Evolutionary conservation across 192 early-diverging fungal genomes (phyloP).

Genomic region (Phlyctochytrium bullatum): DNA sequence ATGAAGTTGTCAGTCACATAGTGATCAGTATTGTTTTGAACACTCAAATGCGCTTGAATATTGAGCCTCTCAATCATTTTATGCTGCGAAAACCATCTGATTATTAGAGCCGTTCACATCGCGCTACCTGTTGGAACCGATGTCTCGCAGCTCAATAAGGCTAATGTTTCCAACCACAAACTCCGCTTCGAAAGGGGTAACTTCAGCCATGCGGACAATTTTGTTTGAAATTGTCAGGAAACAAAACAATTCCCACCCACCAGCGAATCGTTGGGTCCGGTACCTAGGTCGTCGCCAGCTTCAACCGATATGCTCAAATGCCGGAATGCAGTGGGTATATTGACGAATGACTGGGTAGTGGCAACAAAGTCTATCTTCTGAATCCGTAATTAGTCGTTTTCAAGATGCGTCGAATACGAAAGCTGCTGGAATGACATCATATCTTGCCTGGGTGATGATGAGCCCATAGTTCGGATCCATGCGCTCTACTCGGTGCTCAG

Average conservation of each 20-base stretch:
- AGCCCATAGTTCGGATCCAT: conserved; percentile 24
- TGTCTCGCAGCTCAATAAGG: neutral
- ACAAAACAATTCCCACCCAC: neutral
- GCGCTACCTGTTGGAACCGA: neutral
- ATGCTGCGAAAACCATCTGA: conserved; percentile 46
- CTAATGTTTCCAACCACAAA: neutral
- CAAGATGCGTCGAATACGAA: conserved; percentile 20
- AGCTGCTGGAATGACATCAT: conserved; percentile 19
- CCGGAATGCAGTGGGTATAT: neutral
- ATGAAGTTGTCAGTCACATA: conserved; percentile 44
- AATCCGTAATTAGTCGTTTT: conserved; percentile 18
- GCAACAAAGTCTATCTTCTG: neutral
- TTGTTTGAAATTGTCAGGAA: too few relatives aligned
- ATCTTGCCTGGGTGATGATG: conserved; percentile 13
- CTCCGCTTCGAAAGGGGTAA: neutral
- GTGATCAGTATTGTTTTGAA: conserved; percentile 36
- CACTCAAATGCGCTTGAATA: conserved; percentile 51
- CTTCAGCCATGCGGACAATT: too few relatives aligned
- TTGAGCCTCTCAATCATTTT: conserved; percentile 45
- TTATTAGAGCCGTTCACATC: neutral
- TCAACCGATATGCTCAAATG: too few relatives aligned
- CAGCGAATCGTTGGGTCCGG: too few relatives aligned
- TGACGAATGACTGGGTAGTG: neutral
- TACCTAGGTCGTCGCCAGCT: too few relatives aligned
- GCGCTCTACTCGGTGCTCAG: conserved; percentile 17